phyloP scores from a whole-genome alignment of 2,329 filamentous ascomycete species.

The Diplodia mutila region DNA sequence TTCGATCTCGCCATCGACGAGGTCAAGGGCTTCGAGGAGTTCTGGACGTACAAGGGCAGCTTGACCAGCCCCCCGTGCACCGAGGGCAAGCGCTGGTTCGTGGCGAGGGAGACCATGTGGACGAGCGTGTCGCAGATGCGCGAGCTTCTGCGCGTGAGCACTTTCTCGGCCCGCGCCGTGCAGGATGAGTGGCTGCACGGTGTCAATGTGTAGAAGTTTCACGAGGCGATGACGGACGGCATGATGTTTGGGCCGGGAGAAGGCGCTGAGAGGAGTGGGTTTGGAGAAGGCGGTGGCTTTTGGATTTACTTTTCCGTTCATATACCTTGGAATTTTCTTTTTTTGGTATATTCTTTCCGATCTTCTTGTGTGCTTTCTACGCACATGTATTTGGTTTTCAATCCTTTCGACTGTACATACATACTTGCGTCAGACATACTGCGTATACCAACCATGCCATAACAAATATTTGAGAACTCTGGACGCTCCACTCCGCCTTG shows the following conservation, averaged over 20 bases:
- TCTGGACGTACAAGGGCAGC: conserved; percentile 55
- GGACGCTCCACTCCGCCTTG: no score
- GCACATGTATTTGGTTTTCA: not conserved
- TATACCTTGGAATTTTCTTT: not conserved
- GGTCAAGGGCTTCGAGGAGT: conserved; percentile 48
- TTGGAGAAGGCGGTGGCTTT: not conserved
- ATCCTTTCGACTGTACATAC: not conserved
- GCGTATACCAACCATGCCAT: no score
- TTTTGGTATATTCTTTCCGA: not conserved
- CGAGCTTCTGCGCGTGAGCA: conserved; percentile 49
- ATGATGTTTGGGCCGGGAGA: not conserved
- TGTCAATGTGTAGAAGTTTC: conserved; percentile 44
- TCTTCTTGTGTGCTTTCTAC: no score
- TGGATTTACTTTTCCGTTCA: not conserved
- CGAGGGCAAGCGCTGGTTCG: conserved; percentile 53
- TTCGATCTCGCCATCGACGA: conserved; percentile 41
- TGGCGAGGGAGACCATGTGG: conserved; percentile 48
- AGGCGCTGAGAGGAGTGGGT: not conserved
- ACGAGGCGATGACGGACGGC: not conserved
- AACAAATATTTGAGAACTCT: no score
- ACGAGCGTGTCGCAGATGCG: conserved; percentile 54
- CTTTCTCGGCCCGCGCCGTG: conserved; percentile 50
- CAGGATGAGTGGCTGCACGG: conserved; percentile 54
- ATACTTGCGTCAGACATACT: not conserved
- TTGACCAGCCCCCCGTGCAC: conserved; percentile 54